Evolutionary conservation across 805 yeast genomes (phyloP), one percentile per base, ranked within the genome.

Genomic region (Spathaspora sp.): DNA sequence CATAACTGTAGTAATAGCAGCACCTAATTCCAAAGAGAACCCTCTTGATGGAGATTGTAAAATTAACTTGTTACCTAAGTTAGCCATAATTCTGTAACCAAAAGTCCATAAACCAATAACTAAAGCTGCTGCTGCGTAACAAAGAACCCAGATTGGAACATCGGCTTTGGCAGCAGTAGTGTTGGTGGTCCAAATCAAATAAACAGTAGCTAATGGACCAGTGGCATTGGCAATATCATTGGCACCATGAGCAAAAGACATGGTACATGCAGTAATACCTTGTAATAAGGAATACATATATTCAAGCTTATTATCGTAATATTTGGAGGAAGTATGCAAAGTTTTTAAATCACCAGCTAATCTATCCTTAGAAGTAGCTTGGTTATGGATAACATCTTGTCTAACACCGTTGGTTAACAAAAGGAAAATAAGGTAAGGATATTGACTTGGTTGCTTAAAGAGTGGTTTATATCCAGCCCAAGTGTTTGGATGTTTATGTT

Each of bases 231-330:
- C 78, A 55, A 87, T 85, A 69, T 86, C 93, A 62, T 86, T 86
- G 40, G 93, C 85, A 51, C 93, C 93, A 62, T 86, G 93, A 6
- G 92, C 89, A 66, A 87, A 85, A 1, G 92, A 86, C 86, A 86
- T 85, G 48, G 90, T 86, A 58, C 83, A 79, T 14, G 93, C 92
- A 42, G 92, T 86, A 55, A 86, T 67, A 49, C 82, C 85, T 68
- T 86, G 93, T 50, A 85, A 70, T 55, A 85, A 71, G 3, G 92
- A 81, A 65, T 80, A 86, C 56, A 86, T 67, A 65, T 77, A 83
- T 69, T 86, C 93, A 52, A 83, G 72, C 66, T 83, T 82, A 78
- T 81, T 83, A 64, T 85, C 88, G 67, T 86, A 86, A 60, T 77
- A 81, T 66, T 82, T 83, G 53, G 90, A 82, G 52, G 72, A 72